These are phyloP conservation scores for Corchorus capsularis DNA, from an alignment of 345 rosid species.

Conservation along the genomic window DNA sequence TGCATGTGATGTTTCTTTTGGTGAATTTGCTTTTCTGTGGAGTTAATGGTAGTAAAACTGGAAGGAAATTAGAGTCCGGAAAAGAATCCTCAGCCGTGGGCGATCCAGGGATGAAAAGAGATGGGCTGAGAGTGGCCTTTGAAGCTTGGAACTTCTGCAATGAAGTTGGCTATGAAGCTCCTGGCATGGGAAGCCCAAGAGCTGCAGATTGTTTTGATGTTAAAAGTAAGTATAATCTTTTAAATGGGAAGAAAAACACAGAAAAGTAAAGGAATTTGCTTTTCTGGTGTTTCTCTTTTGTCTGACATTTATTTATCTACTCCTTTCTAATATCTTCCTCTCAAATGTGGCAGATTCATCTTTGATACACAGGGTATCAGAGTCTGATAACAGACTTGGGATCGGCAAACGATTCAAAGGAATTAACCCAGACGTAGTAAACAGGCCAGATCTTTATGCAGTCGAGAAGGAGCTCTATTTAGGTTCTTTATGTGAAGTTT, in stretches of 20 bases:
- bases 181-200: slow-evolving; percentile 81
- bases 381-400: slow-evolving; percentile 64
- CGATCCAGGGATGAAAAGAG: slow-evolving; percentile 85
- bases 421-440: slow-evolving; percentile 28
- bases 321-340: background rate
- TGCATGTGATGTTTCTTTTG: slow-evolving; percentile 20
- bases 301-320: no score
- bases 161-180: slow-evolving; percentile 79
- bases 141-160: slow-evolving; percentile 96
- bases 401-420: slow-evolving; percentile 44
- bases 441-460: slow-evolving; percentile 62
- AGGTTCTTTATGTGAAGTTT: slow-evolving; percentile 68
- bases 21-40: slow-evolving; percentile 29
- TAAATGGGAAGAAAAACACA: background rate
- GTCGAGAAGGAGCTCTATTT: slow-evolving; percentile 69
- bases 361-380: slow-evolving; percentile 63
- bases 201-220: slow-evolving; percentile 87
- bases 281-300: no score
- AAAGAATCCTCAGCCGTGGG: slow-evolving; percentile 55
- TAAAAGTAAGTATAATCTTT: slow-evolving; percentile 28
- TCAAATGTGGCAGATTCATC: slow-evolving; percentile 39
- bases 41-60: background rate
- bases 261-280: background rate
- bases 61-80: background rate
- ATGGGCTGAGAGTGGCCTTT: slow-evolving; percentile 68